Percentiles rank a stretch among this genome's conserved stretches.
Conservation (phyloP, 2,329 filamentous ascomycete species). For the Cladophialophora exuberans region DNA sequence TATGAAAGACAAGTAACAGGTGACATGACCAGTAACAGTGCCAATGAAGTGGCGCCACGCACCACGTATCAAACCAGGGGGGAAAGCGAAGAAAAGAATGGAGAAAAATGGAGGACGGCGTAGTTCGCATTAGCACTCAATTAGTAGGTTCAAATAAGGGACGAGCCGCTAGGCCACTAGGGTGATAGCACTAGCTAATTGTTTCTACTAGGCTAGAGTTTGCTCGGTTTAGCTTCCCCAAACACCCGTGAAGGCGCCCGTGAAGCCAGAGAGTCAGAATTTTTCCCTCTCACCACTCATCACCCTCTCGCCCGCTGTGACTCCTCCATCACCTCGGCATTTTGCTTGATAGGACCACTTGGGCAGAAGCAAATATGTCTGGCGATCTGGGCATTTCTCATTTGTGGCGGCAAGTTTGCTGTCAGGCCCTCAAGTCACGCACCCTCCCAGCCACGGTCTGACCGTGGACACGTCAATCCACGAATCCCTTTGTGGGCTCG, state of each 20-base stretch:
- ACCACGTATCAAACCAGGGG: conserved; percentile 1
- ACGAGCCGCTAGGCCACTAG: background rate
- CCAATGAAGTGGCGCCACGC: conserved; percentile 28
- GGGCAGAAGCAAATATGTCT: background rate
- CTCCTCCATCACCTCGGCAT: background rate
- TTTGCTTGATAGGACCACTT: background rate
- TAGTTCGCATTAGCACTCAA: no score
- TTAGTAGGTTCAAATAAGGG: conserved; percentile 5
- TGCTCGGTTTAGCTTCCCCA: background rate
- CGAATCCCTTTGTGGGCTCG: background rate
- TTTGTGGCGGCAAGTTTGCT: background rate
- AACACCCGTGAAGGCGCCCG: background rate
- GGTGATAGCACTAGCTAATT: no score
- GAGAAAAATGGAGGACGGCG: background rate
- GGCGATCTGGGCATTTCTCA: background rate
- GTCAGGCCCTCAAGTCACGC: background rate
- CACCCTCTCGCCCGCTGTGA: background rate
- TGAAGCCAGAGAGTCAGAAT: background rate
- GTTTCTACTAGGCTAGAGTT: no score
- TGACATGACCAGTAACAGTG: conserved; percentile 4
- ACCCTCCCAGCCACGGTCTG: background rate
- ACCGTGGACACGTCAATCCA: background rate
- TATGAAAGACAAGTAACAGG: conserved; percentile 9
- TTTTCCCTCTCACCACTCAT: background rate
- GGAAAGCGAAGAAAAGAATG: background rate